phyloP scores from a whole-genome alignment of 768 basidiomycete genomes.

The Boletellus ananiceps region DNA sequence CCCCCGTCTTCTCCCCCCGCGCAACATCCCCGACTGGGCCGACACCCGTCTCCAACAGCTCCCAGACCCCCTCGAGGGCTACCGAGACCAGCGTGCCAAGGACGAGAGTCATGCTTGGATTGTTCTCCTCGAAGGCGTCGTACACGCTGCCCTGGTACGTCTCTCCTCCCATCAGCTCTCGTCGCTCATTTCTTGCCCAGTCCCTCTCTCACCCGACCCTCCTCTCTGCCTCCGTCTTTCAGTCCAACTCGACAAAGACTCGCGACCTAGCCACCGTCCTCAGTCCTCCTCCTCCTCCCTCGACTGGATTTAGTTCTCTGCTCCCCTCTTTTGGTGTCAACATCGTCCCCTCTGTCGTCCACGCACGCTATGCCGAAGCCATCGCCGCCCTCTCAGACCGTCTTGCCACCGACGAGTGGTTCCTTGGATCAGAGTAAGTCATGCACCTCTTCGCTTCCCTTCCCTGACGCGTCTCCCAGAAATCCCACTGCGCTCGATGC shows the following conservation, averaged over 20 bases:
- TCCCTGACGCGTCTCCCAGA: slow-evolving; percentile 35
- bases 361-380: slow-evolving; percentile 64
- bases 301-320: slow-evolving; percentile 62
- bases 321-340: slow-evolving; percentile 59
- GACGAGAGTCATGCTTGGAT: slow-evolving; percentile 85
- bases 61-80: slow-evolving; percentile 58
- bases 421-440: slow-evolving; percentile 66
- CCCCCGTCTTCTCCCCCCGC: slow-evolving; percentile 55
- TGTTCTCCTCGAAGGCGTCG: slow-evolving; percentile 66
- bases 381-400: slow-evolving; percentile 70
- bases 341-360: slow-evolving; percentile 46
- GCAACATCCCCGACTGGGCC: slow-evolving; percentile 71
- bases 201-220: slow-evolving; percentile 45
- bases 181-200: slow-evolving; percentile 29
- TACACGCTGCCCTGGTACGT: slow-evolving; percentile 73
- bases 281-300: slow-evolving; percentile 62
- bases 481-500: slow-evolving; percentile 78
- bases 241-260: slow-evolving; percentile 28
- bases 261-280: slow-evolving; percentile 47
- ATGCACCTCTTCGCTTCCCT: slow-evolving; percentile 3
- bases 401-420: slow-evolving; percentile 75
- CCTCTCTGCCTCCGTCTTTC: slow-evolving; percentile 40
- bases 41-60: slow-evolving; percentile 44
- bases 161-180: neutral
- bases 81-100: slow-evolving; percentile 49